These are phyloP conservation scores for Obelidium mucronatum DNA, from an alignment of 192 early-diverging fungal species.

Conservation along the genomic window DNA sequence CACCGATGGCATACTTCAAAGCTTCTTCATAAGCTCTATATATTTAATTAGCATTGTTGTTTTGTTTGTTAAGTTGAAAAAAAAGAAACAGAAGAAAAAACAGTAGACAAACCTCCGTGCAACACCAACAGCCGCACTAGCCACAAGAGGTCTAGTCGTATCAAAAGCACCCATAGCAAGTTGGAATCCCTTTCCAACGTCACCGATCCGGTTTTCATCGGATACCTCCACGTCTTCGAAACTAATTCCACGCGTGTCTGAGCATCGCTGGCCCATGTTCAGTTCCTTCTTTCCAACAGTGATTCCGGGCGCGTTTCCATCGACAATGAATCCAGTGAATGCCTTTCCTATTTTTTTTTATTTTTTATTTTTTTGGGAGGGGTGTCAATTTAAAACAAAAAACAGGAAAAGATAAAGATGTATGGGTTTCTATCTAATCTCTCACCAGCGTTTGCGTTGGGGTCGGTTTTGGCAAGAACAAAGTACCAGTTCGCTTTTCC, in stretches of 20 bases:
- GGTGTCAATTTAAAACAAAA: no score
- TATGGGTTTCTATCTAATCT: no score
- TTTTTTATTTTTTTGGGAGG: background rate
- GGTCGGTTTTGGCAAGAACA: constrained; percentile 89
- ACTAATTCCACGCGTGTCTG: constrained; percentile 88
- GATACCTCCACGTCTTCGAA: constrained; percentile 90
- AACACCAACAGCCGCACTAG: constrained; percentile 86
- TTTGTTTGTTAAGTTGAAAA: background rate
- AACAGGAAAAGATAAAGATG: no score
- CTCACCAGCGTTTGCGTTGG: constrained; percentile 69
- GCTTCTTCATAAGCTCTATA: constrained; percentile 89
- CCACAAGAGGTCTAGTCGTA: constrained; percentile 90
- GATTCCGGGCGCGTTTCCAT: constrained; percentile 89
- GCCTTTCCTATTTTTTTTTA: constrained; percentile 61
- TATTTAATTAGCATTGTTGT: background rate
- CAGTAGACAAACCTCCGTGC: constrained; percentile 69
- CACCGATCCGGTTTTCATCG: constrained; percentile 79
- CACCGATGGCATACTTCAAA: constrained; percentile 74
- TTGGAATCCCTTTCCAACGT: constrained; percentile 93
- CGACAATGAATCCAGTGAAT: constrained; percentile 96
- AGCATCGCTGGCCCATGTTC: constrained; percentile 96
- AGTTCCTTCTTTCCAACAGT: constrained; percentile 93
- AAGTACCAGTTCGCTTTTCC: constrained; percentile 99
- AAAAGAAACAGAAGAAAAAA: background rate
- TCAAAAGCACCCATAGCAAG: constrained; percentile 98